phyloP scores from a whole-genome alignment of 768 basidiomycete genomes.

The Coprinopsis cinerea region DNA sequence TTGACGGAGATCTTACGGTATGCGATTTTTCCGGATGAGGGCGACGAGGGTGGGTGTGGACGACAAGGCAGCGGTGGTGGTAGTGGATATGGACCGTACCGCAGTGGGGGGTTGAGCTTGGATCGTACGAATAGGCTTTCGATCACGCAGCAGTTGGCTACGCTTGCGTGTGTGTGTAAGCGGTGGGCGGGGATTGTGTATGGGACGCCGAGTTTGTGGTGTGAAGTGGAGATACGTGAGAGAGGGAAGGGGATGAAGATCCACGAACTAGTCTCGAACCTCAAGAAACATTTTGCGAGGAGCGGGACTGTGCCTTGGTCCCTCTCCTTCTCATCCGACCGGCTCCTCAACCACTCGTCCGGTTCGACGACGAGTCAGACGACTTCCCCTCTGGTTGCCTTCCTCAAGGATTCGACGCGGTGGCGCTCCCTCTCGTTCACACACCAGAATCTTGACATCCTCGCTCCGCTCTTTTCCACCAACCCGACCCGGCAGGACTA shows the following conservation, averaged over 20 bases:
- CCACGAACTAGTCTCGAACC: neutral
- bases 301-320: neutral
- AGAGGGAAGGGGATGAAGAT: neutral
- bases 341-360: neutral
- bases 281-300: constrained; percentile 1
- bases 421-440: neutral
- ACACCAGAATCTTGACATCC: neutral
- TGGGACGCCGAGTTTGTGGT: constrained; percentile 2
- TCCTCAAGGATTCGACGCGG: neutral
- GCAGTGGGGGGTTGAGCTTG: neutral
- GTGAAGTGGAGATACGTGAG: neutral
- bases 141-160: neutral
- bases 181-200: neutral
- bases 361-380: neutral
- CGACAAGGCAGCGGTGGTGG: no score
- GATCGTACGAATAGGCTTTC: neutral
- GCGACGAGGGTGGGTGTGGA: no score
- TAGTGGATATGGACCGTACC: no score
- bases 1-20: neutral
- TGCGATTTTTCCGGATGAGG: neutral
- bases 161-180: neutral
- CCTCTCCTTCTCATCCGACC: constrained; percentile 2
- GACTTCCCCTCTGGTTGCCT: neutral
- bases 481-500: neutral
- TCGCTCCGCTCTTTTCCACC: neutral